phyloP scores from a whole-genome alignment of 176 grass and related monocot species.

The Lolium rigidum region DNA sequence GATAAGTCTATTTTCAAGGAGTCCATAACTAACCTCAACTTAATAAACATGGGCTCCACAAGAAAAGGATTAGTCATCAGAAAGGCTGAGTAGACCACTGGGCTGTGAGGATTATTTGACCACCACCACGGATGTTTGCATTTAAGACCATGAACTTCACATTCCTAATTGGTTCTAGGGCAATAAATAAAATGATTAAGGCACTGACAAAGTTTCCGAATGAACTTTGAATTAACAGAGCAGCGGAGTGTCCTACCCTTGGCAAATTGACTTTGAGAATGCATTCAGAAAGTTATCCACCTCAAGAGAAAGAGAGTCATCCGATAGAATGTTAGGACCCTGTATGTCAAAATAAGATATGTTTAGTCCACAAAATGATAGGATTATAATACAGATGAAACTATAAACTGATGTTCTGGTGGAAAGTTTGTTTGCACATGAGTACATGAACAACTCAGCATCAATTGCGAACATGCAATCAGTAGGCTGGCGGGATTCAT shows the following conservation, averaged over 20 bases:
- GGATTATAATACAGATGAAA: constrained; percentile 18
- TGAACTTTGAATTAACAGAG: constrained; percentile 28
- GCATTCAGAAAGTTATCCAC: constrained; percentile 89
- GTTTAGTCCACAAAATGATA: constrained; percentile 19
- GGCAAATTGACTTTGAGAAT: constrained; percentile 91
- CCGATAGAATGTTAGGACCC: constrained; percentile 90
- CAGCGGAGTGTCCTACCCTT: constrained; percentile 60
- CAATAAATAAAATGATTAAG: constrained; percentile 42
- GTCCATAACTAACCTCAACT: constrained; percentile 67
- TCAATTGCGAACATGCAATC: not conserved
- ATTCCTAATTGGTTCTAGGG: constrained; percentile 57
- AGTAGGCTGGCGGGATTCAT: too few relatives aligned
- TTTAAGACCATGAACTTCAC: constrained; percentile 45
- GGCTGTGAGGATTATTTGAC: constrained; percentile 96
- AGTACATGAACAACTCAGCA: not conserved
- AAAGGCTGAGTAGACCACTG: constrained; percentile 94
- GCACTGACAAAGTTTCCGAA: constrained; percentile 13
- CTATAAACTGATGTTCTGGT: constrained; percentile 21
- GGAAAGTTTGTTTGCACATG: not conserved
- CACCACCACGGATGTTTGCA: constrained; percentile 85
- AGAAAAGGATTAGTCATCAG: constrained; percentile 93
- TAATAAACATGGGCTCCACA: constrained; percentile 97
- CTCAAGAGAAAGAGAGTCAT: constrained; percentile 93
- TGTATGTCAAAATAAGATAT: constrained; percentile 33
- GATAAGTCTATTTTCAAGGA: not conserved